A percentile compares a stretch with the other conserved stretches of the same genome.
These are phyloP conservation scores for Arthrobotrys entomopaga DNA, from an alignment of 2,329 filamentous ascomycete species.

Conservation along the genomic window DNA sequence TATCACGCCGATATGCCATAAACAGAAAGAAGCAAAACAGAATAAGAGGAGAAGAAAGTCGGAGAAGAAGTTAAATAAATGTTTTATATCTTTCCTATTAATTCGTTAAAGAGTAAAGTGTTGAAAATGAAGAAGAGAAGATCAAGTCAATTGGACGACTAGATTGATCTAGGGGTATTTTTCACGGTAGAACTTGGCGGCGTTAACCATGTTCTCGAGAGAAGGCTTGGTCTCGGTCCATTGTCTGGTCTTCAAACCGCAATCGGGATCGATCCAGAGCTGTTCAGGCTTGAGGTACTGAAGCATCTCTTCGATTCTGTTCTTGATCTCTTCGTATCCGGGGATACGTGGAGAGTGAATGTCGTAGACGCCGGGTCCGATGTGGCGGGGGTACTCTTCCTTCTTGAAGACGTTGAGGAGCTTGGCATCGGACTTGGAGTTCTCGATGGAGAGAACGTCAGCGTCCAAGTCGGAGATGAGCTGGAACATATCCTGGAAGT, in stretches of 20 bases:
- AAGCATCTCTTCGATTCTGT: slow-evolving; percentile 97
- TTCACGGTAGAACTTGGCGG: slow-evolving; percentile 93
- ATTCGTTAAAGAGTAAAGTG: slow-evolving; percentile 1
- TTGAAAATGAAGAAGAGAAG: slow-evolving; percentile 41
- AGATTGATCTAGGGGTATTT: slow-evolving; percentile 74
- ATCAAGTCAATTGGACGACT: background rate
- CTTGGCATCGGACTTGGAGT: slow-evolving; percentile 99
- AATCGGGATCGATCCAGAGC: slow-evolving; percentile 99
- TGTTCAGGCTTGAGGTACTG: slow-evolving; percentile 95
- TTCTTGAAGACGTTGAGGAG: slow-evolving; percentile 98
- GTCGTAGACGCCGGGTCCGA: slow-evolving; percentile 98
- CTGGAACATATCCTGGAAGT: slow-evolving; percentile 99
- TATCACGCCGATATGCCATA: slow-evolving; percentile 54
- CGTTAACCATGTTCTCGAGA: slow-evolving; percentile 95
- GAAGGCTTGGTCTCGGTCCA: slow-evolving; percentile 99
- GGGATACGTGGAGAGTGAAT: slow-evolving; percentile 99
- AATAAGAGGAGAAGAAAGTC: background rate
- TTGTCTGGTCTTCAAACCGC: slow-evolving; percentile 98
- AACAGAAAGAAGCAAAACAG: slow-evolving; percentile 31
- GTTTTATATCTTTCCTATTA: slow-evolving; percentile 15
- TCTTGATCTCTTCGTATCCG: slow-evolving; percentile 97
- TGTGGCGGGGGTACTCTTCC: slow-evolving; percentile 96
- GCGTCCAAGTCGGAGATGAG: slow-evolving; percentile 97
- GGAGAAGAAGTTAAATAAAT: slow-evolving; percentile 17
- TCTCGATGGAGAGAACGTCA: slow-evolving; percentile 98